Evolutionary conservation across 2,329 filamentous ascomycete genomes (phyloP).

Genomic region (Verticillium nubilum): DNA sequence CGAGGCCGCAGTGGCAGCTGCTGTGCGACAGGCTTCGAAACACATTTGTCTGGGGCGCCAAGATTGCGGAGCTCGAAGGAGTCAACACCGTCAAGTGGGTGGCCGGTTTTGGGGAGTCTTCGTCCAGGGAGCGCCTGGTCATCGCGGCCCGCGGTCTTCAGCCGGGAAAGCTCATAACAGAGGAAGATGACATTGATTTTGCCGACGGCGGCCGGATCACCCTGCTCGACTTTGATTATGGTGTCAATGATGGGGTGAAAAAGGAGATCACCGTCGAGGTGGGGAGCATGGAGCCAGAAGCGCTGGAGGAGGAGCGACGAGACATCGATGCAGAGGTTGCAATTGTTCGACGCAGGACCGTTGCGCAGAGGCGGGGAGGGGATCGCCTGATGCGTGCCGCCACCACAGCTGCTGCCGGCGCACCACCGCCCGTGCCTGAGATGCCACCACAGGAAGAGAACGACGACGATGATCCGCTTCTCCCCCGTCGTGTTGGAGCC

Average conservation of each 20-base stretch:
- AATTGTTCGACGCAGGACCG: constrained; percentile 69
- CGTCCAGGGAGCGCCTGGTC: constrained; percentile 54
- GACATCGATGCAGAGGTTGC: constrained; percentile 76
- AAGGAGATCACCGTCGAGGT: constrained; percentile 66
- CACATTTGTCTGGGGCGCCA: constrained; percentile 62
- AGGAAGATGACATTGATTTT: constrained; percentile 68
- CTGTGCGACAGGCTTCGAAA: constrained; percentile 65
- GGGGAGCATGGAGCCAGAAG: constrained; percentile 63
- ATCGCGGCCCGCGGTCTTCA: constrained; percentile 67
- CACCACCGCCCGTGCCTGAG: constrained; percentile 13
- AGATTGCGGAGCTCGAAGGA: constrained; percentile 59
- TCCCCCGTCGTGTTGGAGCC: constrained; percentile 42
- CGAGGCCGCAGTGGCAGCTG: constrained; percentile 60
- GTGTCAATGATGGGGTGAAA: constrained; percentile 46
- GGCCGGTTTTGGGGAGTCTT: constrained; percentile 42
- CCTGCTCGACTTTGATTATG: constrained; percentile 69
- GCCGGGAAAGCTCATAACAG: constrained; percentile 49
- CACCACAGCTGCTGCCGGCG: constrained; percentile 29
- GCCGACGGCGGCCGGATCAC: constrained; percentile 73
- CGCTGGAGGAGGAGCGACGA: constrained; percentile 66
- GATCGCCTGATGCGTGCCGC: constrained; percentile 42
- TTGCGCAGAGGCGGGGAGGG: constrained; percentile 52
- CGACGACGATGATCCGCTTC: constrained; percentile 44
- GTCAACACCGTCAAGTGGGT: constrained; percentile 71
- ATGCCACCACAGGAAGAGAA: constrained; percentile 15